These are phyloP conservation scores for Mallotus japonicus DNA, from an alignment of 441 rosid genomes.

Conservation along the genomic window DNA sequence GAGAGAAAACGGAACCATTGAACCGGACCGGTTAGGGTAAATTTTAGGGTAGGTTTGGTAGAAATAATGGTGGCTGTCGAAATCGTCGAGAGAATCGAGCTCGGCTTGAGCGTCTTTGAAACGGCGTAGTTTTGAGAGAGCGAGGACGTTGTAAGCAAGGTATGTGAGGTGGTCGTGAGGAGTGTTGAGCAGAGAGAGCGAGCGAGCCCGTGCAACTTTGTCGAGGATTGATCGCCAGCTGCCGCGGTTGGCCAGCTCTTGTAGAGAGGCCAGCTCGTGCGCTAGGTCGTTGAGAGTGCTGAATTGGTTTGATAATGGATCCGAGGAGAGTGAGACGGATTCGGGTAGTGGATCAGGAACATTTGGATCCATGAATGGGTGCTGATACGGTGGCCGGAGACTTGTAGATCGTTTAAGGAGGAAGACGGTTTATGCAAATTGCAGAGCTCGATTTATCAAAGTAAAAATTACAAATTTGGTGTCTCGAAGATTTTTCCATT, in stretches of 20 bases:
- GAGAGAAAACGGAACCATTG: slow-evolving; percentile 84
- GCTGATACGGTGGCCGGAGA: neutral
- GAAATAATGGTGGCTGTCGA: slow-evolving; percentile 56
- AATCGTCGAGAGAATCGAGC: slow-evolving; percentile 71
- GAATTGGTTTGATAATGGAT: slow-evolving; percentile 52
- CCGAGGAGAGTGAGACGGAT: slow-evolving; percentile 24
- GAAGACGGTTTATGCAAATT: too few species aligned
- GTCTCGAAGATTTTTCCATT: too few species aligned
- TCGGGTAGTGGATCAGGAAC: neutral
- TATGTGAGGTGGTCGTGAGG: slow-evolving; percentile 85
- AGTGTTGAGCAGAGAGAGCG: slow-evolving; percentile 50
- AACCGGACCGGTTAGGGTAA: slow-evolving; percentile 62
- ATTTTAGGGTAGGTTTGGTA: slow-evolving; percentile 71
- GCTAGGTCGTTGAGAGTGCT: slow-evolving; percentile 67
- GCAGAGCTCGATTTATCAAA: too few species aligned
- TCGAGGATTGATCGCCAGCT: slow-evolving; percentile 82
- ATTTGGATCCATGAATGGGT: slow-evolving; percentile 14
- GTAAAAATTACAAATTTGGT: too few species aligned
- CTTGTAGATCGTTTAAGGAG: too few species aligned
- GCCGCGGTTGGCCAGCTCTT: slow-evolving; percentile 77
- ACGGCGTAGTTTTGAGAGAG: slow-evolving; percentile 76
- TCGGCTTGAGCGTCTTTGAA: slow-evolving; percentile 65
- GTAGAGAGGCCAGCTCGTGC: slow-evolving; percentile 70
- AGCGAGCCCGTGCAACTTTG: slow-evolving; percentile 58
- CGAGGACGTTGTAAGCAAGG: slow-evolving; percentile 67